Evolutionary conservation across 2,329 filamentous ascomycete species (phyloP), one percentile per base, ranked within the genome.

Genomic region (Ophiostoma populinum): DNA sequence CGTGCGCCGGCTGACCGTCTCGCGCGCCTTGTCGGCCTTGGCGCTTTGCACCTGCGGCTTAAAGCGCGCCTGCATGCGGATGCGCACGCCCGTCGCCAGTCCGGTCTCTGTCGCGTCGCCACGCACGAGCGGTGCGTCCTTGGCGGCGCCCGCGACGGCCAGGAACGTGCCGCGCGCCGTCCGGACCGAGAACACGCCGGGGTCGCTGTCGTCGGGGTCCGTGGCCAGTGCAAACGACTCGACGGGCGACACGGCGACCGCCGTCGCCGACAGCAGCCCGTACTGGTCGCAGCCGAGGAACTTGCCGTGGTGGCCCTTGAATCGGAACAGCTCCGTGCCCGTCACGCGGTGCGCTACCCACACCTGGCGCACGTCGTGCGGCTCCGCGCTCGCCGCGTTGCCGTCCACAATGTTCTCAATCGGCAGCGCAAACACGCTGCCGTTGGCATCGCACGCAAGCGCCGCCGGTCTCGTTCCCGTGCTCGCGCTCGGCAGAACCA

Each of bases 41-140:
- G 66, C 70, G 8, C 77, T 77, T 55, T 78, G 80, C 30, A 90
- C 55, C 42, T 70, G 69, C 7, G 87, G 86, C 62, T 94, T 94
- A 61, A 92, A 95, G 34, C 81, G 67, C 16, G 87, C 83, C 59
- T 95, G 87, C 86, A 95, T 94, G 36, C 86, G 78, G 47, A 95
- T 70, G 33, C 82, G 68, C 40, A 92, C 53, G 6, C 75, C 78
- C 8, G 81, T 83, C 46, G 68, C 69, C 49, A 80, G 80, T 5
- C 63, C 67, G 34, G 75, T 70, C 7, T 60, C 57, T 11, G 75
- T 70, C 7, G 72, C 77, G 52, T 93, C 83, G 32, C 82, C 85
- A 21, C 82, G 72, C 10, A 92, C 62, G 45, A 86, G 77, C 1
- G 72, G 65, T 1, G 57, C 49, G 1, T 60, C 57, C 24, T 58